Evolutionary conservation across 345 rosid genomes (phyloP).

Genomic region (rapeseed (Brassica napus)): DNA sequence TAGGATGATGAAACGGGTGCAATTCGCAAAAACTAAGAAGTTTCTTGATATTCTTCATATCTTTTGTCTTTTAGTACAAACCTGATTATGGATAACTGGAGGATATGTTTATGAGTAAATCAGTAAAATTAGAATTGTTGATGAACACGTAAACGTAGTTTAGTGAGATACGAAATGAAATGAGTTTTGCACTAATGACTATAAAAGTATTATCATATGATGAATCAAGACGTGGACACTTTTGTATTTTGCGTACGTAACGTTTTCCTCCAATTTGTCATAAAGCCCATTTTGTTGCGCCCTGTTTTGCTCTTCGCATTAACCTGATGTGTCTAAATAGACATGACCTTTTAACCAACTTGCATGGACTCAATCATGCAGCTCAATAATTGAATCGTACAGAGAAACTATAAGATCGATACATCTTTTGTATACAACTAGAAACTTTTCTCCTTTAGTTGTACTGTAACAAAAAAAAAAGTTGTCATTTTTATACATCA

Average conservation of each 20-base stretch:
- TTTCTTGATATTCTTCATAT: background rate
- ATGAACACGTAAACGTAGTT: constrained; percentile 17
- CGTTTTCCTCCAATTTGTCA: constrained; percentile 2
- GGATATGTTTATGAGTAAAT: background rate
- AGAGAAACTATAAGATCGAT: background rate
- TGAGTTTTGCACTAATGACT: background rate
- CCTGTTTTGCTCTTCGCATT: background rate
- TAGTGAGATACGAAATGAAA: constrained; percentile 5
- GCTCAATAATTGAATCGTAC: background rate
- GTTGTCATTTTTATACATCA: background rate
- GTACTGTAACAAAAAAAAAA: background rate
- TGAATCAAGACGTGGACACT: background rate
- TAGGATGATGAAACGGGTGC: background rate
- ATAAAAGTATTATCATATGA: background rate
- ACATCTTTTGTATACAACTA: background rate
- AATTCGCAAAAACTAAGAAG: background rate
- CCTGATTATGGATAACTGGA: background rate
- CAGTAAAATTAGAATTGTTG: background rate
- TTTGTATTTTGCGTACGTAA: constrained; percentile 1
- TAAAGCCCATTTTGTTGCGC: background rate
- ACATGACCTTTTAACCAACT: background rate
- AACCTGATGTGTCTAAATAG: background rate
- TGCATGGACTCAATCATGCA: background rate
- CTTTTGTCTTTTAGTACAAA: background rate
- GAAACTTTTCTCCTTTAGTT: background rate